These are phyloP conservation scores for Paramecium sexaurelia DNA, from an alignment of 73 alveolate species.

Conservation along the genomic window DNA sequence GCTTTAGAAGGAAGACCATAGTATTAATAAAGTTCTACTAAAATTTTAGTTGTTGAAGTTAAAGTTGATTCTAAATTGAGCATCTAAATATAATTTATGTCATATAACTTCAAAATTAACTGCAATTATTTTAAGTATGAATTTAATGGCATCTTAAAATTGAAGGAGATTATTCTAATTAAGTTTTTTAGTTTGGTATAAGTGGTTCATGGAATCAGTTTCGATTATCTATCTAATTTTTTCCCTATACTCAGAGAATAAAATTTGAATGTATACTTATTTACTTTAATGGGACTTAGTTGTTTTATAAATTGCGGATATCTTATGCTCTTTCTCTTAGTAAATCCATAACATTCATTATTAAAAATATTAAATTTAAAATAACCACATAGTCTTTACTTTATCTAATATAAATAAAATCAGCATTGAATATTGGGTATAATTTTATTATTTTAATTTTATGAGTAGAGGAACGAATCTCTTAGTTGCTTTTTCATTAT, in stretches of 20 bases:
- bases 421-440: not conserved
- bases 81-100: not conserved
- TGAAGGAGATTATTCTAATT: not conserved
- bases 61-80: not conserved
- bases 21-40: not conserved
- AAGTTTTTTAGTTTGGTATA: not conserved
- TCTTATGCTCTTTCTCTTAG: slow-evolving; percentile 13
- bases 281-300: not conserved
- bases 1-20: not conserved
- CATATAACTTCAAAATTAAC: not conserved
- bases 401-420: not conserved
- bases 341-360: not conserved
- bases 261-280: not conserved
- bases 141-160: not conserved
- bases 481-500: not conserved
- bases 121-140: not conserved
- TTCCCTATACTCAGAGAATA: slow-evolving; percentile 21
- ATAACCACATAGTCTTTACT: not conserved
- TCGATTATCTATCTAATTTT: not conserved
- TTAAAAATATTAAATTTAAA: not conserved
- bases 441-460: not conserved
- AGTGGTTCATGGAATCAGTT: not conserved
- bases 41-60: not conserved
- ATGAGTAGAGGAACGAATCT: slow-evolving; percentile 30
- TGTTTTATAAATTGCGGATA: not conserved